Conservation (phyloP, 2,329 filamentous ascomycete genomes). For the Exophiala spinifera region DNA sequence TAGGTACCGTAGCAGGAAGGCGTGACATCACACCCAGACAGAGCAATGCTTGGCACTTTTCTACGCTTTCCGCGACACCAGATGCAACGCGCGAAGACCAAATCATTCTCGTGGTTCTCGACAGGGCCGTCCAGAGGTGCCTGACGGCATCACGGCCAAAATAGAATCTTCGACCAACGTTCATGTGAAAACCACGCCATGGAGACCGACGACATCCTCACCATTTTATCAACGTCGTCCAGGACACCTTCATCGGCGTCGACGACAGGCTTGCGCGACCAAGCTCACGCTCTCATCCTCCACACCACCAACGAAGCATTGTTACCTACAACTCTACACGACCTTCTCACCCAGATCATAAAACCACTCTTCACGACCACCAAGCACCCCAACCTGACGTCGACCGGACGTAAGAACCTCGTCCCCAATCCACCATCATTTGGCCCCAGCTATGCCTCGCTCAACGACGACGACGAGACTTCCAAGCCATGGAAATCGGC, state of each 20-base stretch:
- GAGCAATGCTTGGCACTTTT: too few species aligned
- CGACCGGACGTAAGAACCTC: constrained; percentile 44
- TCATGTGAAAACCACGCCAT: not conserved
- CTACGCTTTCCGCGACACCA: too few species aligned
- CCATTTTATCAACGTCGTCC: not conserved
- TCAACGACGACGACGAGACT: constrained; percentile 7
- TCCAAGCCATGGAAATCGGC: constrained; percentile 27
- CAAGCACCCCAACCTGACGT: constrained; percentile 42
- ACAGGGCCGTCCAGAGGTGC: too few species aligned
- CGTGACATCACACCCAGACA: too few species aligned
- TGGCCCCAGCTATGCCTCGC: constrained; percentile 31
- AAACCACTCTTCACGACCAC: constrained; percentile 43
- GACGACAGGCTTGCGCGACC: not conserved
- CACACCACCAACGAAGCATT: not conserved
- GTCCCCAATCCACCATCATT: constrained; percentile 37
- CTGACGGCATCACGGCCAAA: too few species aligned
- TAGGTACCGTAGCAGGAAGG: too few species aligned
- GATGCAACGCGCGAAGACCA: too few species aligned
- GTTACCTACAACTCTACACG: constrained; percentile 22
- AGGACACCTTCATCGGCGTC: not conserved
- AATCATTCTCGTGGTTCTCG: too few species aligned
- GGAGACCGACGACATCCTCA: not conserved
- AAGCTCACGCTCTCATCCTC: not conserved
- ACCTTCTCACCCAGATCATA: constrained; percentile 32
- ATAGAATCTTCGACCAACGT: too few species aligned